These are phyloP conservation scores for Trichophyton schoenleinii DNA, from an alignment of 2,329 filamentous ascomycete species.

Conservation along the genomic window DNA sequence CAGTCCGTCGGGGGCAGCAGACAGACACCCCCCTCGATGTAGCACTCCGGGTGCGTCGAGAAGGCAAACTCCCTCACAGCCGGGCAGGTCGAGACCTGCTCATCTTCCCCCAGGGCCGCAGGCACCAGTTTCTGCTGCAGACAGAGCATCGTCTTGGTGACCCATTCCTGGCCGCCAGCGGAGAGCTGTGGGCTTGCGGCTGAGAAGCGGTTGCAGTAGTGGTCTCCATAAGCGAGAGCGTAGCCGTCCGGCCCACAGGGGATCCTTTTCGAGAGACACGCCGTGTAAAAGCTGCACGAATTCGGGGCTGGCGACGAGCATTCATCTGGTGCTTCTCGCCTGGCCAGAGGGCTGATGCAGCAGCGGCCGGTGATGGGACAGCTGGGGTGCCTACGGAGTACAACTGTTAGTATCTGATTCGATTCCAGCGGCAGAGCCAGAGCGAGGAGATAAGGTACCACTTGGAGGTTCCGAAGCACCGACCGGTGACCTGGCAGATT, in stretches of 20 bases:
- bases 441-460: too few relatives aligned
- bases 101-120: slow-evolving; percentile 10
- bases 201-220: slow-evolving; percentile 19
- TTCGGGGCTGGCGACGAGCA: slow-evolving; percentile 16
- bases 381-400: neutral
- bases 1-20: slow-evolving; percentile 15
- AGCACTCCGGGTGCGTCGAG: slow-evolving; percentile 16
- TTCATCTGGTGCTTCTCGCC: neutral
- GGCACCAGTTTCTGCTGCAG: slow-evolving; percentile 18
- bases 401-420: neutral
- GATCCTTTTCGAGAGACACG: slow-evolving; percentile 16
- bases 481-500: too few relatives aligned
- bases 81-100: slow-evolving; percentile 9
- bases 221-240: slow-evolving; percentile 21
- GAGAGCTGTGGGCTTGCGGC: slow-evolving; percentile 11
- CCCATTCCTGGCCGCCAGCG: slow-evolving; percentile 17
- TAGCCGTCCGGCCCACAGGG: slow-evolving; percentile 20
- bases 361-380: neutral
- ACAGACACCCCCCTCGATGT: slow-evolving; percentile 17
- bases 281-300: slow-evolving; percentile 20
- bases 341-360: neutral
- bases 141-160: slow-evolving; percentile 20
- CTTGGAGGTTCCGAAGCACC: too few relatives aligned
- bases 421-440: neutral
- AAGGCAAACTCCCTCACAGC: slow-evolving; percentile 15